Evolutionary conservation across 306 rosid species (phyloP), one percentile per base, ranked within the genome.

Genomic region (Begonia loranthoides): DNA sequence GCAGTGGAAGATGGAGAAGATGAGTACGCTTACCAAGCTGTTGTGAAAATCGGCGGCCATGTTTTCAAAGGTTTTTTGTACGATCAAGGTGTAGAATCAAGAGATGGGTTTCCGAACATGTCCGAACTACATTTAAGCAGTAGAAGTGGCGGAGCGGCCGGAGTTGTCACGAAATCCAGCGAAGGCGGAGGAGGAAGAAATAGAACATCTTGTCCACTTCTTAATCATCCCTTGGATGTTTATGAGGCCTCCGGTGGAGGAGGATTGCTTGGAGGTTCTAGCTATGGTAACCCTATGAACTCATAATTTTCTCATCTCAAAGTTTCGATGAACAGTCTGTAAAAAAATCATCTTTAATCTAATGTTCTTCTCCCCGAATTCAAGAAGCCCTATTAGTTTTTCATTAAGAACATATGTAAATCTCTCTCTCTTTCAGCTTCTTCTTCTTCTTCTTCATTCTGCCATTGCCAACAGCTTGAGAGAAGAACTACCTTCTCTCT

Each of bases 41-140:
- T 76, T 12, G 97, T 90, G 13, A 85, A 78, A 64, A 90, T 90
- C 22, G 79, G 73, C 5, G 97, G 97, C 1, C 97, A 78, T 64
- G 94, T 90, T 12, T 90, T 90, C 48, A 90, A 82, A 69, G 97
- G 97, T n/a, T 66, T 85, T 62, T 75, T 85, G 8, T 74, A 80
- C 63, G 95, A 90, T 70, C 95, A 90, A 48, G 97, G 97, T 5
- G 47, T 70, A 17, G 87, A 79, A 43, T 56, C 49, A 49, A 70
- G 76, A 43, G 84, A 82, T 15, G 62, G 50, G 5, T 84, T 77
- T 70, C 95, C 90, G 9, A 77, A 84, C 55, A 50, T 89, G 0
- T 79, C 97, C 0, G 87, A 84, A 46, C 56, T 89, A 69, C 87
- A 89, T 77, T 72, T 89, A 49, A 93, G 90, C 1, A 87, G 82